Percentiles rank a stretch among this genome's conserved stretches.
Conservation (phyloP, 2,329 filamentous ascomycete species). For the Clarireedia homoeocarpa region DNA sequence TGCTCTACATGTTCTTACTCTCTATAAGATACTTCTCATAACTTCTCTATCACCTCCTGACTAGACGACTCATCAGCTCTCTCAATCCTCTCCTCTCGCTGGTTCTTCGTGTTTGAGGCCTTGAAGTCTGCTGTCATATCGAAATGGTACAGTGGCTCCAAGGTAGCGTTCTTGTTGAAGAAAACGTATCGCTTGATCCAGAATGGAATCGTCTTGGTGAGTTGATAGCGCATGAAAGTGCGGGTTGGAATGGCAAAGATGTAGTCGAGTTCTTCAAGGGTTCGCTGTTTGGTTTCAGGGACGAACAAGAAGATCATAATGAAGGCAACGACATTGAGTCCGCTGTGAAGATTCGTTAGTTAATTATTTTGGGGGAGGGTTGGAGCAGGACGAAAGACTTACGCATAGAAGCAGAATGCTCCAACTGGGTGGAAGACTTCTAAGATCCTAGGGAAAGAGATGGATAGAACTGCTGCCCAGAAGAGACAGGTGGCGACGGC, state of each 20-base stretch:
- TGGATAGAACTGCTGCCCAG: conserved; percentile 53
- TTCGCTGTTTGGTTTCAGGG: conserved; percentile 47
- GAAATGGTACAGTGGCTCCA: conserved; percentile 7
- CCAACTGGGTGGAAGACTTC: conserved; percentile 28
- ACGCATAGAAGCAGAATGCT: conserved; percentile 45
- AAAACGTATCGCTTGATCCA: conserved; percentile 8
- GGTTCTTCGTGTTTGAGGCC: neutral
- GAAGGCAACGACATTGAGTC: conserved; percentile 46
- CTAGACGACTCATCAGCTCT: neutral
- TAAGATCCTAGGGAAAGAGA: conserved; percentile 34
- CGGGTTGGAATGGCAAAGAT: conserved; percentile 34
- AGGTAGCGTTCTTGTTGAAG: neutral
- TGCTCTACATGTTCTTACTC: neutral
- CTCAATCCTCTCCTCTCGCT: neutral
- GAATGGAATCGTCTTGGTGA: conserved; percentile 32
- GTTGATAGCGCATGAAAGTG: conserved; percentile 20
- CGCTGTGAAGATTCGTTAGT: conserved; percentile 13
- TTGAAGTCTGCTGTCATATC: neutral
- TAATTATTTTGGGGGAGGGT: neutral
- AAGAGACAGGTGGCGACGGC: conserved; percentile 53
- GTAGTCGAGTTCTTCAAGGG: conserved; percentile 36
- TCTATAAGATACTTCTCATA: neutral
- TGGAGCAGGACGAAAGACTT: neutral
- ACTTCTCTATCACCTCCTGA: neutral
- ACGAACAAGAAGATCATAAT: conserved; percentile 48